Evolutionary conservation across 345 rosid genomes (phyloP).

Genomic region (Euphorbia tirucalli): DNA sequence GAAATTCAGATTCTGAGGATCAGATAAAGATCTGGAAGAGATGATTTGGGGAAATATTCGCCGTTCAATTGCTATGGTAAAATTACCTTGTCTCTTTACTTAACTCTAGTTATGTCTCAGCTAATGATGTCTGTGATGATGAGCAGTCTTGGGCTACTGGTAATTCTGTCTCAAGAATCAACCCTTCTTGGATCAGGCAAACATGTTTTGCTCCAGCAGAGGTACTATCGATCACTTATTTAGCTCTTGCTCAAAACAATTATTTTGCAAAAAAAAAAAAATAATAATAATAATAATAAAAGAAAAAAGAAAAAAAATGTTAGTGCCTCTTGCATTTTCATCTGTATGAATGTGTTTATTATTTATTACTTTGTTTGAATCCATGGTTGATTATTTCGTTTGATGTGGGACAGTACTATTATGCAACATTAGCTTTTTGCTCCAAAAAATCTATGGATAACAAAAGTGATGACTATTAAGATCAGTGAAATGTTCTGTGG

Average conservation of each 20-base stretch:
- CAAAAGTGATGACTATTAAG: neutral
- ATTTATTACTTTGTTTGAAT: too few species aligned
- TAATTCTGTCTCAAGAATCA: constrained; percentile 17
- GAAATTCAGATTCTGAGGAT: neutral
- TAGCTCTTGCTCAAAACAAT: neutral
- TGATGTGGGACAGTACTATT: neutral
- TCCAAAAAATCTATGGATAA: neutral
- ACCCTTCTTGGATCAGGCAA: constrained; percentile 9
- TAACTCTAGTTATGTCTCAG: neutral
- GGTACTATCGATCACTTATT: constrained; percentile 5
- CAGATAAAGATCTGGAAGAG: neutral
- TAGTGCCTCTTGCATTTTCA: neutral
- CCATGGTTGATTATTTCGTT: neutral
- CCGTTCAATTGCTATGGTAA: constrained; percentile 24
- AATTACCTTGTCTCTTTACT: neutral
- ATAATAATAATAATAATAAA: too few species aligned
- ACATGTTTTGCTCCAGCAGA: constrained; percentile 14
- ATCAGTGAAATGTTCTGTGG: neutral
- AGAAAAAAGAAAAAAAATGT: too few species aligned
- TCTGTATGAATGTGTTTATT: neutral
- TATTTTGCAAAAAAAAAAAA: neutral
- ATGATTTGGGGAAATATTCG: constrained; percentile 30
- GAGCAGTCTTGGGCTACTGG: constrained; percentile 17
- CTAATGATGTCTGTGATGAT: neutral
- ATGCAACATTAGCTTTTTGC: neutral